phyloP scores from a whole-genome alignment of 805 yeast genomes.

The Wickerhamomyces tratensis region DNA sequence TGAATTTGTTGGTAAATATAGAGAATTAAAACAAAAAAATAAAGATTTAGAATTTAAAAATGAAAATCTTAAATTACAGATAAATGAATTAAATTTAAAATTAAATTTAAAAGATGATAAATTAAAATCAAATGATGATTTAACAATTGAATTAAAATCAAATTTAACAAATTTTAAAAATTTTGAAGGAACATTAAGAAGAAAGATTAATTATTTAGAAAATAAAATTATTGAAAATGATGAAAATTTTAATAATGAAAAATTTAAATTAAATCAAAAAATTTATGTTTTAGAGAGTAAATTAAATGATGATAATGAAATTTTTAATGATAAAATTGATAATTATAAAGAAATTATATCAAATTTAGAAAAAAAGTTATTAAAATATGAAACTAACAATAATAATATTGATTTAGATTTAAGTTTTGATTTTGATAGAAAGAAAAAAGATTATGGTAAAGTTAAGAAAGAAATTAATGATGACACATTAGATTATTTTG shows the following conservation, averaged over 20 bases:
- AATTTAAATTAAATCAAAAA: slow-evolving; percentile 19
- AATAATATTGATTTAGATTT: too few species aligned
- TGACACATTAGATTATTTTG: slow-evolving; percentile 3
- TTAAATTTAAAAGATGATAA: slow-evolving; percentile 8
- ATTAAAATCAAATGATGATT: slow-evolving; percentile 6
- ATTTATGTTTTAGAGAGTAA: slow-evolving; percentile 15
- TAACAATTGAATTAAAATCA: slow-evolving; percentile 6
- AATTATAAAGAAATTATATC: slow-evolving; percentile 17
- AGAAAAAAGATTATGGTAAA: too few species aligned
- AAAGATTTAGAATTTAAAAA: slow-evolving; percentile 1
- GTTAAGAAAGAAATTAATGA: background rate
- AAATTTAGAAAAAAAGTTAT: slow-evolving; percentile 17
- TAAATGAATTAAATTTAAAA: slow-evolving; percentile 9
- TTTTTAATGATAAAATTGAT: slow-evolving; percentile 13
- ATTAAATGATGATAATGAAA: slow-evolving; percentile 15
- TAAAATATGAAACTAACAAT: background rate
- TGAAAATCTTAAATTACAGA: background rate
- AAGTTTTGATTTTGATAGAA: too few species aligned
- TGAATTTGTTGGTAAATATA: slow-evolving; percentile 21
- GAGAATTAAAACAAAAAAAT: slow-evolving; percentile 11
- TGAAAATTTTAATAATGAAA: slow-evolving; percentile 17
- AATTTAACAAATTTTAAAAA: slow-evolving; percentile 5
- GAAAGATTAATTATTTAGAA: slow-evolving; percentile 16
- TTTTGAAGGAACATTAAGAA: slow-evolving; percentile 10
- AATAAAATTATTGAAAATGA: slow-evolving; percentile 15